A percentile compares a stretch with the other conserved stretches of the same genome.
These are phyloP conservation scores for Citrus mangshanensis DNA, from an alignment of 345 rosid species.

Conservation along the genomic window DNA sequence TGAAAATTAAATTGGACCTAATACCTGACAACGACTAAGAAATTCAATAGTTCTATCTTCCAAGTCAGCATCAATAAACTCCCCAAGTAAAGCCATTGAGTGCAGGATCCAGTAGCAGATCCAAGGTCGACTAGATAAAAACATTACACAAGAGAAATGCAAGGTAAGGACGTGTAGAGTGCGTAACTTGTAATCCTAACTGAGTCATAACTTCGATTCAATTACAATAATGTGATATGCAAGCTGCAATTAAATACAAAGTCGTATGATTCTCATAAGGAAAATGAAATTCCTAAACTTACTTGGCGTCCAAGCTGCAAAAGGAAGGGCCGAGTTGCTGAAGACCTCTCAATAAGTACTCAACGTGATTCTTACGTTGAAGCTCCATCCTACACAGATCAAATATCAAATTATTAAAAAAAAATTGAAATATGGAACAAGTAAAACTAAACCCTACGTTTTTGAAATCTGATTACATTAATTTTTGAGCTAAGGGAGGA, in stretches of 20 bases:
- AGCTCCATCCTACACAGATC: conserved; percentile 58
- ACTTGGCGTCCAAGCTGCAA: conserved; percentile 77
- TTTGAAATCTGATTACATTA: conserved; percentile 34
- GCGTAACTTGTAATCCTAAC: background rate
- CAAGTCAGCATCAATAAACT: conserved; percentile 51
- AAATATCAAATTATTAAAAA: background rate
- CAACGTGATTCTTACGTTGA: conserved; percentile 73
- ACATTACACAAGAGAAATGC: background rate
- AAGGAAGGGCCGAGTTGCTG: conserved; percentile 56
- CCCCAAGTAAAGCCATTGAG: conserved; percentile 83
- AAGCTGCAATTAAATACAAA: background rate
- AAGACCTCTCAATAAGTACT: conserved; percentile 66
- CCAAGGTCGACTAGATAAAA: conserved; percentile 78
- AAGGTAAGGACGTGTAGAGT: background rate
- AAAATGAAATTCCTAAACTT: conserved; percentile 10
- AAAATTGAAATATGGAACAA: background rate
- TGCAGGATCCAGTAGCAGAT: conserved; percentile 96
- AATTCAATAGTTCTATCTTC: conserved; percentile 58
- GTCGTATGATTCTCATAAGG: background rate
- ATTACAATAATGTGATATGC: background rate
- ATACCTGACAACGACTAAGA: conserved; percentile 81
- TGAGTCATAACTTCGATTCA: background rate
- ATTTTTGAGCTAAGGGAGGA: conserved; percentile 44
- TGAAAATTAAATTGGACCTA: background rate
- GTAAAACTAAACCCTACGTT: background rate